These are phyloP conservation scores for Tetrapisispora phaffii DNA, from an alignment of 805 yeast genomes.

Conservation along the genomic window DNA sequence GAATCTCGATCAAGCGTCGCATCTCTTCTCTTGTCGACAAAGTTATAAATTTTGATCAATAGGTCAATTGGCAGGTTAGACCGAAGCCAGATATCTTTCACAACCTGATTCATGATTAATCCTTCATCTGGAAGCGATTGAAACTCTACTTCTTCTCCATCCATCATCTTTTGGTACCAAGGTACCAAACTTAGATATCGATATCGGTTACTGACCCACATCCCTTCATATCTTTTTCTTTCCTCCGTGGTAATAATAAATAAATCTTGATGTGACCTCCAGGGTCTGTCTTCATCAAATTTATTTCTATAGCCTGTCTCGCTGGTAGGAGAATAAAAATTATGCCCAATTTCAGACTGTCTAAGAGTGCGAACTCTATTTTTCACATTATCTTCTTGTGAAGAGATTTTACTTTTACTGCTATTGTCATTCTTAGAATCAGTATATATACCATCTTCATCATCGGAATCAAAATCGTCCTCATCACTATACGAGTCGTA, in stretches of 20 bases:
- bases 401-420: neutral
- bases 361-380: neutral
- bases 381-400: neutral
- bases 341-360: neutral
- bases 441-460: neutral
- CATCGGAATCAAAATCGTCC: neutral
- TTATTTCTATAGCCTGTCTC: slow-evolving; percentile 6
- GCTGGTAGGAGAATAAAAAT: slow-evolving; percentile 6
- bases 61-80: slow-evolving; percentile 58
- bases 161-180: slow-evolving; percentile 15
- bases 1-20: slow-evolving; percentile 71
- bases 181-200: slow-evolving; percentile 36
- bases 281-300: slow-evolving; percentile 82
- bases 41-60: slow-evolving; percentile 54
- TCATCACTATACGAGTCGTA: neutral
- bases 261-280: slow-evolving; percentile 73
- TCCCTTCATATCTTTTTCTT: slow-evolving; percentile 79
- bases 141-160: slow-evolving; percentile 6
- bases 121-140: slow-evolving; percentile 20
- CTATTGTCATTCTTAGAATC: neutral
- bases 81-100: slow-evolving; percentile 67
- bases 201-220: slow-evolving; percentile 86
- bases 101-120: slow-evolving; percentile 39
- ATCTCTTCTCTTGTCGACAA: slow-evolving; percentile 55
- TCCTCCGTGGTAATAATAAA: slow-evolving; percentile 46